Conservation (phyloP, 176 grass and related monocot genomes). For the Rhipidocladum racemiflorum region DNA sequence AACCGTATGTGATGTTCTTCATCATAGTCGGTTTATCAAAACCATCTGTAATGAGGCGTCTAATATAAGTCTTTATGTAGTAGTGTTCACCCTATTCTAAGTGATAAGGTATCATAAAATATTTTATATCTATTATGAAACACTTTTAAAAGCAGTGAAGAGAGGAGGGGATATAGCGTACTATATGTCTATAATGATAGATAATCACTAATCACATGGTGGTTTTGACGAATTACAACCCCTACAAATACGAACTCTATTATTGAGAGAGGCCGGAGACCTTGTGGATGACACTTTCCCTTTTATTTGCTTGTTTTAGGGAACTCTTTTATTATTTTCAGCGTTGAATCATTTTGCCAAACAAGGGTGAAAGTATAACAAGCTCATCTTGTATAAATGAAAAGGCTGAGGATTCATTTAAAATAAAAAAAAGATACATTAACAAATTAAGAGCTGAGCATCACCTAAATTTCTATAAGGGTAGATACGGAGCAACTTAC, state of each 20-base stretch:
- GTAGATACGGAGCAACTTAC: background rate
- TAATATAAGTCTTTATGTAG: no score
- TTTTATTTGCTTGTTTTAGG: background rate
- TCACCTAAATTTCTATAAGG: background rate
- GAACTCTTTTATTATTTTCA: background rate
- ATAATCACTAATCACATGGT: background rate
- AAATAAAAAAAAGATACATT: background rate
- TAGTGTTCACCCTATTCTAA: background rate
- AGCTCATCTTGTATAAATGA: no score
- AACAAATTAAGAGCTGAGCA: background rate
- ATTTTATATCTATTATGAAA: background rate
- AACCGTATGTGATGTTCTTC: no score
- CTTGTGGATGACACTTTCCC: background rate
- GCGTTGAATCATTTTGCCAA: no score
- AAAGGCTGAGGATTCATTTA: no score
- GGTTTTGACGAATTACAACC: background rate
- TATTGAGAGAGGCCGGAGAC: background rate
- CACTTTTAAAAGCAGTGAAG: background rate
- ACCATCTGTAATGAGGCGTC: no score
- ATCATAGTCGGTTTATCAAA: no score
- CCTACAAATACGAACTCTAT: slow-evolving; percentile 4
- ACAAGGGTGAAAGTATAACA: no score
- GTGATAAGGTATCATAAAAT: background rate
- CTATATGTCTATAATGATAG: background rate
- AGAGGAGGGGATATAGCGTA: background rate